Base-by-base conservation (phyloP, 768 basidiomycete species). In the Coprinopsis sp. region DNA sequence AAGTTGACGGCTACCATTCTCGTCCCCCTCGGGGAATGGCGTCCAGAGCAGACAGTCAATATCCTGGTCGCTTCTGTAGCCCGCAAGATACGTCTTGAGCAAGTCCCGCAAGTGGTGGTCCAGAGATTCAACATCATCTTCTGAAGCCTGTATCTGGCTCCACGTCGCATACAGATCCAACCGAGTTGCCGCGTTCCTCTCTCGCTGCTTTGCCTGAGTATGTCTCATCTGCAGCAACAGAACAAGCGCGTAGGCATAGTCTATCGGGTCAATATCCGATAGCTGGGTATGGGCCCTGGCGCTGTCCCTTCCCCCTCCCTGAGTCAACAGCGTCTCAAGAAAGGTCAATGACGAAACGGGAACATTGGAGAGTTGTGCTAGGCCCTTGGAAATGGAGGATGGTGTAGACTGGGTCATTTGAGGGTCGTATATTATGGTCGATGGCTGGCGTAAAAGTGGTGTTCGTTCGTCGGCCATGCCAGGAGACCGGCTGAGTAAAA, bases 31-130 rank as follows among this genome's bases (percentile, higher is more conserved):
- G n/a, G n/a, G 64, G 47, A 78, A 78, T 8, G 57, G 47, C 4
- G 64, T 62, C 79, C 79, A 82, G 22, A 82, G 57, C 12, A 73
- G 63, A 4, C 66, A 64, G 40, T 77, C 67, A 14, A 82, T 63
- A 44, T 80, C 73, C 19, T 54, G 56, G 7, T 64, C 51, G 19
- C 59, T 64, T 14, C 70, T 69, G 42, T 68, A 66, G 16, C 64
- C 67, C 13, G 59, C 51, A 8, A 81, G 60, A 54, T 76, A 81
- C 13, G 57, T 46, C 4, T 56, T 52, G 77, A 77, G 79, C 2
- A 71, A 44, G 6, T 54, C 53, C 3, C 54, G 33, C 16, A 73
- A 55, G 27, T 60, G 61, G 7, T 54, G 53, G 33, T 76, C 70
- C 3, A 74, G 51, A 5, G 60, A 53, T 11, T 64, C 44, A 2